A percentile compares a stretch with the other conserved stretches of the same genome.
These are phyloP conservation scores for Fusarium chuoi DNA, from an alignment of 2,329 filamentous ascomycete genomes.

Conservation along the genomic window DNA sequence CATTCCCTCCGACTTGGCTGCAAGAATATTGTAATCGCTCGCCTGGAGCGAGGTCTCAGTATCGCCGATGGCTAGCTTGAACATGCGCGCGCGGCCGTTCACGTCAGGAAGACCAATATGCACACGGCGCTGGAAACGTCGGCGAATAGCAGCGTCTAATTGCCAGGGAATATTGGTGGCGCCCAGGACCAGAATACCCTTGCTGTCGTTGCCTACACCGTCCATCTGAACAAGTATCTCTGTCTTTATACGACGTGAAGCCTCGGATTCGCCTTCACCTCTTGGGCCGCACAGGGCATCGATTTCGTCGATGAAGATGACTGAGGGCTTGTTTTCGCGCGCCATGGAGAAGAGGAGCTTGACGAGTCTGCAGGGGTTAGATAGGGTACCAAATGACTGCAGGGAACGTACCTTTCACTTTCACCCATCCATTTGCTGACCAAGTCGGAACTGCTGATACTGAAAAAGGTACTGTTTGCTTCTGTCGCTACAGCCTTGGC, in stretches of 20 bases:
- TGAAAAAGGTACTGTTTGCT: conserved; percentile 99
- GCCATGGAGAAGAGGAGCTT: conserved; percentile 98
- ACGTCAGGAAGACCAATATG: conserved; percentile 93
- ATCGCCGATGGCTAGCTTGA: conserved; percentile 91
- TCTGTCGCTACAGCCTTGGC: conserved; percentile 98
- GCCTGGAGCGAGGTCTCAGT: conserved; percentile 86
- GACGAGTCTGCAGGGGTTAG: conserved; percentile 73
- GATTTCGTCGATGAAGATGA: conserved; percentile 99
- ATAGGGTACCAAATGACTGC: background rate
- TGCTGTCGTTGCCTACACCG: conserved; percentile 94
- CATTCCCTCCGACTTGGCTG: conserved; percentile 88
- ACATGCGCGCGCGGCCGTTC: conserved; percentile 91
- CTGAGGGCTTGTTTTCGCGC: conserved; percentile 95
- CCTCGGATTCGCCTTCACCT: conserved; percentile 95
- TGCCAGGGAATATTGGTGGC: conserved; percentile 99
- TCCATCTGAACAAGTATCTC: conserved; percentile 99
- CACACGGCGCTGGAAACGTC: conserved; percentile 94
- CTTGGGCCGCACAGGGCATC: conserved; percentile 95
- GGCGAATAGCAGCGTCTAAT: conserved; percentile 92
- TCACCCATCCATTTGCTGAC: conserved; percentile 99
- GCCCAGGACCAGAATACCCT: conserved; percentile 91
- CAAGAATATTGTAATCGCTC: conserved; percentile 83
- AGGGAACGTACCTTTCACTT: conserved; percentile 79
- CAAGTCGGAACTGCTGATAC: conserved; percentile 94
- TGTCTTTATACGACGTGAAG: conserved; percentile 96